Evolutionary conservation across 148 eudicot species (phyloP), one percentile per base, ranked within the genome.

Genomic region (Chenopodium formosanum): DNA sequence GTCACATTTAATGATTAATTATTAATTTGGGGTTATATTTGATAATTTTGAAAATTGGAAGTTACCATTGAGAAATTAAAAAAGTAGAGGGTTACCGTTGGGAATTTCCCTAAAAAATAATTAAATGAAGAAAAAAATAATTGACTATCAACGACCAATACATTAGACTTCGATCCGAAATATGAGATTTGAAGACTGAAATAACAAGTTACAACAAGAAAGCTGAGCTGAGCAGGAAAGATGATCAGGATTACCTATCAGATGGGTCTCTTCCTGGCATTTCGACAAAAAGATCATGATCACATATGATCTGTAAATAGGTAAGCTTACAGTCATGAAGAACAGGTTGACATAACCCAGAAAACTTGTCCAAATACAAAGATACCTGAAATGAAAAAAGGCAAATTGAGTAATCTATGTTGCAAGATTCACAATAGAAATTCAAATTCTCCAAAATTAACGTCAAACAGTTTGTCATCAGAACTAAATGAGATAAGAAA

Each of bases 191-290:
- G 20, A 32, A 29, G 73, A 50, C 40, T 69, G 32, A 79, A 80
- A 29, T 16, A 71, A 72, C 77, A 23, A 82, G n/a, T 69, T 48
- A 82, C 22, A 77, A 40, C 19, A 31, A 73, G 63, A 73, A 81
- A 56, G 34, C 46, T 37, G 62, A 37, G 20, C 23, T 22, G 63
- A 40, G 70, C 44, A 76, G 40, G 75, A 4, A 20, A 14, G 69
- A 72, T 25, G 64, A 37, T 73, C 62, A 82, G 40, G 23, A 68
- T 60, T 87, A 96, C 99, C 99, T 92, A 84, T 97, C 99, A 78
- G 98, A 97, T 79, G 99, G 99, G 85, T 97, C 99, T 81, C 99
- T 86, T 53, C 99, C 99, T 53, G 99, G 98, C 99, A 97, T 97
- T 85, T 97, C 99, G 79, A 97, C 97, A 82, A 92, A 97, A 68